A percentile compares a stretch with the other conserved stretches of the same genome.
These are phyloP conservation scores for Penicillium goetzii DNA, from an alignment of 495 filamentous ascomycete species.

Conservation along the genomic window DNA sequence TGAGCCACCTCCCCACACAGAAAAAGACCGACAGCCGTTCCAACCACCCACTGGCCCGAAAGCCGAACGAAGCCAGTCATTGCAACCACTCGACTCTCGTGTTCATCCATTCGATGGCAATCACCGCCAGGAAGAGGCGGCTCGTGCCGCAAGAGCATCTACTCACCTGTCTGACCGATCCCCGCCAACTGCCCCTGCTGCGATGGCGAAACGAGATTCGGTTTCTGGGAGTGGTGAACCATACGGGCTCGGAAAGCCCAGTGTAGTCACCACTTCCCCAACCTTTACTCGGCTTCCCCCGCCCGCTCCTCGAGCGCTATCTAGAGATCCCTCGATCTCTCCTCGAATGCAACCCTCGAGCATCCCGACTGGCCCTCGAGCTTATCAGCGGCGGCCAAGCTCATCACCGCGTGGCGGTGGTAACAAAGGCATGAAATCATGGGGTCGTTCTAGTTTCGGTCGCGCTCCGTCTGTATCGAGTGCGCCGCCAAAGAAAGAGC, in stretches of 20 bases:
- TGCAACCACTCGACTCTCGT: constrained; percentile 27
- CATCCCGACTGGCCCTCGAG: constrained; percentile 63
- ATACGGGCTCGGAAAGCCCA: constrained; percentile 27
- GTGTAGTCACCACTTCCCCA: constrained; percentile 29
- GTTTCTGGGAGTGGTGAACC: constrained; percentile 23
- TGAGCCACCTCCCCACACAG: constrained; percentile 35
- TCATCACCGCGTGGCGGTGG: constrained; percentile 36
- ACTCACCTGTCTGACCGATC: constrained; percentile 35
- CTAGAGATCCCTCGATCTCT: constrained; percentile 47
- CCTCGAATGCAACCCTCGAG: constrained; percentile 56
- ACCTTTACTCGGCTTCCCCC: constrained; percentile 35
- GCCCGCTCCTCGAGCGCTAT: constrained; percentile 34
- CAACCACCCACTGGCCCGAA: constrained; percentile 49
- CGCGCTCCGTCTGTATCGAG: constrained; percentile 37
- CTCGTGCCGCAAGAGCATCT: constrained; percentile 20
- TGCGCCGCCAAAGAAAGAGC: constrained; percentile 42
- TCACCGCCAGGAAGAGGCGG: constrained; percentile 22
- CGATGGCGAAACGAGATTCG: constrained; percentile 41
- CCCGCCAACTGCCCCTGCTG: constrained; percentile 48
- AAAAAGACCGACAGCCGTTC: constrained; percentile 34
- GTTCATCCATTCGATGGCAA: constrained; percentile 22
- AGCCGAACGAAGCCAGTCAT: constrained; percentile 37
- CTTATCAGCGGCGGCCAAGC: constrained; percentile 46
- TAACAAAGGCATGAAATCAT: constrained; percentile 58
- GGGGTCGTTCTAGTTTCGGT: constrained; percentile 58